phyloP scores from a whole-genome alignment of 192 early-diverging fungal genomes.

The Podochytrium sp. region DNA sequence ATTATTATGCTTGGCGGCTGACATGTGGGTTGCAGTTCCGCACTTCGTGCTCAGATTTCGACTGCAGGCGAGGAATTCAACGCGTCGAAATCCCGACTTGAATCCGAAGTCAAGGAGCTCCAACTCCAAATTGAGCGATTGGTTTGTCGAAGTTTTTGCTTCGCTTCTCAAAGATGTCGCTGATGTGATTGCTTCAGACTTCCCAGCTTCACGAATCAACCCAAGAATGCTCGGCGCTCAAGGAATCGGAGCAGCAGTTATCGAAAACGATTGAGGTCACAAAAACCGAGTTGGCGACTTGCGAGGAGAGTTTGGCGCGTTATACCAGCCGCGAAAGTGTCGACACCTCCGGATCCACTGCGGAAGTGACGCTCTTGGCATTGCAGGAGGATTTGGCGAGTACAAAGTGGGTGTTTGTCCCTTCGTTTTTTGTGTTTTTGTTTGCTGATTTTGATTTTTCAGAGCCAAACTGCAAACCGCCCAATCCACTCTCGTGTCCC shows the following conservation, averaged over 20 bases:
- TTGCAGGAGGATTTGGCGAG: conserved; percentile 19
- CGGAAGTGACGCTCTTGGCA: conserved; percentile 2
- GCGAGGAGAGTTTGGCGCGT: conserved; percentile 34
- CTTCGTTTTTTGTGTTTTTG: not conserved
- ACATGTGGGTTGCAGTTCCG: not conserved
- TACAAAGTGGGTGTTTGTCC: conserved; percentile 29
- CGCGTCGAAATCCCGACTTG: conserved; percentile 18
- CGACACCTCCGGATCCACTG: not conserved
- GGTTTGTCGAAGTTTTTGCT: too few relatives aligned
- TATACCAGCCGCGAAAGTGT: not conserved
- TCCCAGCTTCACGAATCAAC: not conserved
- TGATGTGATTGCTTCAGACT: too few relatives aligned
- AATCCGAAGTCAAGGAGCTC: conserved; percentile 35
- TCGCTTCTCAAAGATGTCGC: too few relatives aligned
- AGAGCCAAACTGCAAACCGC: conserved; percentile 24
- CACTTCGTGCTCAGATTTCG: not conserved
- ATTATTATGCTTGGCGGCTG: not conserved
- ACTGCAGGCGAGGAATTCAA: conserved; percentile 33
- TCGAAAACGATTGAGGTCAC: conserved; percentile 5
- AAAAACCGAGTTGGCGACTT: conserved; percentile 29
- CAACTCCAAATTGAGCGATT: conserved; percentile 29
- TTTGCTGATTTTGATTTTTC: not conserved
- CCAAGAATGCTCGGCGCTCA: not conserved
- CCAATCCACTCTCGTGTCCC: conserved; percentile 57
- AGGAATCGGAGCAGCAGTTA: not conserved